Evolutionary conservation across 1,284 basidiomycete species (phyloP), one percentile per base, ranked within the genome.

Genomic region (Ganoderma boninense): DNA sequence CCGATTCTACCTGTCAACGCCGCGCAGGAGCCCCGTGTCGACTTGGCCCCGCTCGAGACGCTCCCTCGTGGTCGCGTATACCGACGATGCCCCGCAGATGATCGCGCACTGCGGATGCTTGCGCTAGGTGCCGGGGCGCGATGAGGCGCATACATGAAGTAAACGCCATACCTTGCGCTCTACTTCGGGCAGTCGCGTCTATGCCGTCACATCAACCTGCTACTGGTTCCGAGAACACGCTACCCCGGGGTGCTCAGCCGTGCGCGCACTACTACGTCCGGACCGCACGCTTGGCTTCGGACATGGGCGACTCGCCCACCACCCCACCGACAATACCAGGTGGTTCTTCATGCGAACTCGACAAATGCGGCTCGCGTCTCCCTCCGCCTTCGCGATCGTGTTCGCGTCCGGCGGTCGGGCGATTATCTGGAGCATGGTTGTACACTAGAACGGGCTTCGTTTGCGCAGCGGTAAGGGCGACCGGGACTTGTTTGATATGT

Each of bases 1-100:
- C 74, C 75, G 26, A 57, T 68, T n/a, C 54, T 72, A 42, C 72
- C 69, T 14, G 46, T 32, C 60, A 67, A 69, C 43, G 59, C 44
- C 66, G 62, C 63, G 63, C 62, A 68, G 26, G 72, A 70, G n/a
- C 56, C 70, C 35, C 71, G 76, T 6, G 75, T 79, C 62, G 73
- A 77, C 60, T 83, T 92, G 26, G 89, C 87, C 2, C 90, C 91
- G 13, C 82, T 92, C 62, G 81, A 85, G 66, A 80, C 86, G 16
- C 81, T 91, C 67, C 84, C 83, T 63, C 85, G 90, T 16, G 80
- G 77, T 42, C 87, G 88, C 74, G 85, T 87, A 5, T 92, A 91
- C 73, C 82, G 86, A 61, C 85, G 91, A 69, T 84, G 90, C 71
- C 88, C 88, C n/a, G 77, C 84, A 32, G 91, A 93, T 78, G 92